Percentiles rank a stretch among this genome's conserved stretches.
These are phyloP conservation scores for Aspergillus texensis DNA, from an alignment of 2,329 filamentous ascomycete species.

Conservation along the genomic window DNA sequence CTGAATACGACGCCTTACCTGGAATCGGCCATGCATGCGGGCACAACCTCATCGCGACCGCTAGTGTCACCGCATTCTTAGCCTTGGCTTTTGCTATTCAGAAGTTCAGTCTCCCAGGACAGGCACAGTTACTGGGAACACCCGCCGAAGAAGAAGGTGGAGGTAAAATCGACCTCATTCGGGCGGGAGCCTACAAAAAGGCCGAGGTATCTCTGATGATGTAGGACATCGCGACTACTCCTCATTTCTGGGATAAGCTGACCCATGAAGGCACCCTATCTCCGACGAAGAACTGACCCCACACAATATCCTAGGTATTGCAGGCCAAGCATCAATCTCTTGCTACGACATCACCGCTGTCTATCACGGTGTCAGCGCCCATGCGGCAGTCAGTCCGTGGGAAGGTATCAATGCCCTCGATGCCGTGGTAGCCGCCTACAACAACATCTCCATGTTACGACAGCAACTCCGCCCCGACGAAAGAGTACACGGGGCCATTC, in stretches of 20 bases:
- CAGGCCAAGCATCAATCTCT: background rate
- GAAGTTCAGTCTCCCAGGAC: slow-evolving; percentile 2
- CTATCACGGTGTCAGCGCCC: slow-evolving; percentile 54
- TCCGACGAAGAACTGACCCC: background rate
- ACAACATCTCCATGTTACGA: slow-evolving; percentile 51
- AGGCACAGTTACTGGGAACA: slow-evolving; percentile 19
- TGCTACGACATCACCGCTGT: slow-evolving; percentile 27
- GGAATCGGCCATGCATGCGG: slow-evolving; percentile 27
- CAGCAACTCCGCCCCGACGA: slow-evolving; percentile 57
- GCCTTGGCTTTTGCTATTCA: slow-evolving; percentile 13
- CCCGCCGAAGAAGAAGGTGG: slow-evolving; percentile 23
- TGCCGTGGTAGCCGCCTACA: slow-evolving; percentile 50
- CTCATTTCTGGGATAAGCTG: background rate
- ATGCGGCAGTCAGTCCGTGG: slow-evolving; percentile 58
- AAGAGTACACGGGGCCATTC: slow-evolving; percentile 54
- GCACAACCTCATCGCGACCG: slow-evolving; percentile 27
- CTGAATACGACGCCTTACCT: slow-evolving; percentile 28
- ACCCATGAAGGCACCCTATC: background rate
- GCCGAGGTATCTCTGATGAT: slow-evolving; percentile 17
- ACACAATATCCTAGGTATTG: background rate
- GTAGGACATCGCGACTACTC: background rate
- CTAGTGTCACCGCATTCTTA: slow-evolving; percentile 18
- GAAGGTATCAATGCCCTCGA: slow-evolving; percentile 60
- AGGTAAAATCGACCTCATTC: slow-evolving; percentile 18
- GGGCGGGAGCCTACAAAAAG: slow-evolving; percentile 11